Evolutionary conservation across 371 early-diverging fungal species (phyloP).

Genomic region (Mucor irregularis): DNA sequence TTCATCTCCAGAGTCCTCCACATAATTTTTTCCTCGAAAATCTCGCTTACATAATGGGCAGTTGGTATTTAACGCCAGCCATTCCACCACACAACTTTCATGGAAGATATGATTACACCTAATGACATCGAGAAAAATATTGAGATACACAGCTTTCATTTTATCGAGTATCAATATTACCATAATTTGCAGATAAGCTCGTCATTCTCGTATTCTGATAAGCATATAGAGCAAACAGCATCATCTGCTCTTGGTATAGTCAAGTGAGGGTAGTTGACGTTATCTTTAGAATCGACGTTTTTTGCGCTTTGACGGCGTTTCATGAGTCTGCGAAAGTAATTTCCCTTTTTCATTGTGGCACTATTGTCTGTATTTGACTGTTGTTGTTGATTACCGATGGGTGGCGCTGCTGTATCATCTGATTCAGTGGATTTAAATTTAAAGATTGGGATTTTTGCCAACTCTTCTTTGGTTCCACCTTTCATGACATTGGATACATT

Average conservation of each 20-base stretch:
- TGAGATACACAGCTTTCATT: too few species aligned
- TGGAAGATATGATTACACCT: slow-evolving; percentile 46
- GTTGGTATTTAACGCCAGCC: slow-evolving; percentile 33
- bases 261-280: slow-evolving; percentile 8
- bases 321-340: slow-evolving; percentile 4
- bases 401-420: neutral
- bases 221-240: slow-evolving; percentile 63
- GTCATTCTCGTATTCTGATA: slow-evolving; percentile 61
- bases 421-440: slow-evolving; percentile 18
- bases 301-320: neutral
- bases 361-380: neutral
- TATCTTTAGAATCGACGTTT: neutral
- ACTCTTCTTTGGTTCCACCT: slow-evolving; percentile 60
- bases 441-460: slow-evolving; percentile 51
- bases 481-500: slow-evolving; percentile 49
- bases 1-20: slow-evolving; percentile 8
- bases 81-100: slow-evolving; percentile 30
- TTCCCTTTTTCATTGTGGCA: neutral
- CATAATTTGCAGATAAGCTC: slow-evolving; percentile 60
- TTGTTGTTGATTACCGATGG: neutral
- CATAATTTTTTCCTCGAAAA: slow-evolving; percentile 29
- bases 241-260: slow-evolving; percentile 39
- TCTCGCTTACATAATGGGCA: slow-evolving; percentile 41
- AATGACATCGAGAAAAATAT: too few species aligned
- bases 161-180: slow-evolving; percentile 15